These are phyloP conservation scores for Dendrobium catenatum DNA, from an alignment of 106 monocot genomes.

Conservation along the genomic window DNA sequence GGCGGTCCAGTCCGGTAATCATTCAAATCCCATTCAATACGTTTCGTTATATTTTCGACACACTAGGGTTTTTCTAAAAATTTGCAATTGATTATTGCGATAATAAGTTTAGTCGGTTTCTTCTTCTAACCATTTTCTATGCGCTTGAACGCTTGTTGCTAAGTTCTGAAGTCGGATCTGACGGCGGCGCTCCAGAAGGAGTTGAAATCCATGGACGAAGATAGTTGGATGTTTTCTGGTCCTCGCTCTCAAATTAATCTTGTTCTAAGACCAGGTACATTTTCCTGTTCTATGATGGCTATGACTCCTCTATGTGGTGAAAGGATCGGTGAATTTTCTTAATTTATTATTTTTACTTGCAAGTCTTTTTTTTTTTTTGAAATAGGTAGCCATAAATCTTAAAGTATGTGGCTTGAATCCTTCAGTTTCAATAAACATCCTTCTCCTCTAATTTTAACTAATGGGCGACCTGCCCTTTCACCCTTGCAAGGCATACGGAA, in stretches of 20 bases:
- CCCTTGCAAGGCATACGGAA: background rate
- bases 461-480: no score
- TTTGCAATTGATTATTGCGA: background rate
- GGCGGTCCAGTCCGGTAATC: slow-evolving; percentile 60
- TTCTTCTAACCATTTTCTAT: background rate
- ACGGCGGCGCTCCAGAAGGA: slow-evolving; percentile 66
- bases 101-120: background rate
- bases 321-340: background rate
- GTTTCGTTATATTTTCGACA: background rate
- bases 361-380: no score
- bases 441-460: no score
- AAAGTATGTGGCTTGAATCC: no score
- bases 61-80: background rate
- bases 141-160: background rate
- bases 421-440: no score
- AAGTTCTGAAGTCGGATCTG: slow-evolving; percentile 70
- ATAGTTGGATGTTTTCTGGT: slow-evolving; percentile 75
- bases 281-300: background rate
- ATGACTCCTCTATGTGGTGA: background rate
- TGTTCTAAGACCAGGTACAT: slow-evolving; percentile 57
- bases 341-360: no score
- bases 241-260: slow-evolving; percentile 85
- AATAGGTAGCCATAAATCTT: background rate
- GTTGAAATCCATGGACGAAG: slow-evolving; percentile 86
- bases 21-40: background rate